Percentiles rank a stretch among this genome's conserved stretches.
These are phyloP conservation scores for Trichoderma cornu-damae DNA, from an alignment of 2,329 filamentous ascomycete genomes.

Conservation along the genomic window DNA sequence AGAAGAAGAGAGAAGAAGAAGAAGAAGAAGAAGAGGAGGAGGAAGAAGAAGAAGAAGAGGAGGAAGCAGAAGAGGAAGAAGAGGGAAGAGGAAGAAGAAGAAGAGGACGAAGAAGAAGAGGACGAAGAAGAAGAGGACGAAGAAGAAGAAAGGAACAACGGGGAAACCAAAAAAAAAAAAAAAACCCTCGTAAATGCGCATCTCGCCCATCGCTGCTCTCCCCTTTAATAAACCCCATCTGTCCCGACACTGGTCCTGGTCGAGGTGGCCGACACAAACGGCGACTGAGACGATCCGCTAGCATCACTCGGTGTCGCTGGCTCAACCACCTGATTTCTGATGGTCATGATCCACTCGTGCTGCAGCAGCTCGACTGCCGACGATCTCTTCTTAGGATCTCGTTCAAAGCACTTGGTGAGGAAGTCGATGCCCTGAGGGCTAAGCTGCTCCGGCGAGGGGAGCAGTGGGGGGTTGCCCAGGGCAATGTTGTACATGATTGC, in stretches of 20 bases:
- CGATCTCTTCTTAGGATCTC: conserved; percentile 72
- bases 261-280: conserved; percentile 31
- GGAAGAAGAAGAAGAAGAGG: background rate
- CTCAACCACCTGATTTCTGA: conserved; percentile 60
- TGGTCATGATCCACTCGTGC: conserved; percentile 80
- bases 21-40: background rate
- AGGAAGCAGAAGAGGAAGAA: no score
- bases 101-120: background rate
- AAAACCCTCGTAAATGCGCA: background rate
- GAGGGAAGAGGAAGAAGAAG: no score
- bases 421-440: conserved; percentile 84
- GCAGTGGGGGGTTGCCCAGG: conserved; percentile 84
- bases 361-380: conserved; percentile 85
- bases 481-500: conserved; percentile 99
- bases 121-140: background rate
- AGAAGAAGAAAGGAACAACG: background rate
- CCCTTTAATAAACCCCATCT: conserved; percentile 26
- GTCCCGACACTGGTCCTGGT: conserved; percentile 28
- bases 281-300: conserved; percentile 39
- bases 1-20: background rate
- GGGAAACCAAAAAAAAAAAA: background rate
- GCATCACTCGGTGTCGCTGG: conserved; percentile 58
- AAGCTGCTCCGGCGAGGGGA: conserved; percentile 78
- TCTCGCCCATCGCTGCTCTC: background rate
- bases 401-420: conserved; percentile 75